Evolutionary conservation across 805 yeast species (phyloP).

Genomic region (Candida taoyuanica): DNA sequence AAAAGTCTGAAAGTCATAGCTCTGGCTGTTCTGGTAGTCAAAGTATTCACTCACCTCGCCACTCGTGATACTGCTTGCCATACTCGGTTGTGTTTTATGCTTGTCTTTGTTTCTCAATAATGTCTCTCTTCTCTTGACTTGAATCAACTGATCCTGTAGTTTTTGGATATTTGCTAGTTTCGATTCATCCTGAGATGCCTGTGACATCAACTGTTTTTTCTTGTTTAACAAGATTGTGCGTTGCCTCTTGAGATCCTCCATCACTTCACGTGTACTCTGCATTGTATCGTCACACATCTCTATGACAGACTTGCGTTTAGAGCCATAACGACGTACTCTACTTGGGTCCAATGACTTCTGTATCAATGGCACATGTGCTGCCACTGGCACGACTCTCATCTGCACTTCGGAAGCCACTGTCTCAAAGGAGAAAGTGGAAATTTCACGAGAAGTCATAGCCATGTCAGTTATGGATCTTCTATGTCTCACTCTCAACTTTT

Average conservation of each 20-base stretch:
- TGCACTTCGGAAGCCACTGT: constrained; percentile 25
- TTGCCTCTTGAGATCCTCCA: constrained; percentile 25
- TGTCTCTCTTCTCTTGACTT: constrained; percentile 11
- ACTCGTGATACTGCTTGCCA: constrained; percentile 7
- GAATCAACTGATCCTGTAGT: constrained; percentile 12
- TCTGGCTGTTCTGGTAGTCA: constrained; percentile 18
- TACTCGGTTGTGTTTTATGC: constrained; percentile 1
- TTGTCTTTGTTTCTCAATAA: constrained; percentile 3
- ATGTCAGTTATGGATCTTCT: constrained; percentile 14
- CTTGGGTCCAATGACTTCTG: not conserved
- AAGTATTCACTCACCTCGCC: constrained; percentile 13
- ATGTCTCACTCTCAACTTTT: not conserved
- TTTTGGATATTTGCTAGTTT: constrained; percentile 11
- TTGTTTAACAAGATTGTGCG: constrained; percentile 17
- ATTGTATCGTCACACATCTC: constrained; percentile 26
- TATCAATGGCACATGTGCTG: not conserved
- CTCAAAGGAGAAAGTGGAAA: constrained; percentile 23
- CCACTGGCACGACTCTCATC: constrained; percentile 4
- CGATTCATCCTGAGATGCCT: constrained; percentile 12
- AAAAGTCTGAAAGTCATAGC: constrained; percentile 19
- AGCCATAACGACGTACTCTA: constrained; percentile 11
- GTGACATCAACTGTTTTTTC: constrained; percentile 13
- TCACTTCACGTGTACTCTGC: constrained; percentile 18
- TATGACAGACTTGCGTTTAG: constrained; percentile 16
- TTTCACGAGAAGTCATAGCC: constrained; percentile 4